These are phyloP conservation scores for Pichia sorboxylosa DNA, from an alignment of 1,139 yeast species.

Conservation along the genomic window DNA sequence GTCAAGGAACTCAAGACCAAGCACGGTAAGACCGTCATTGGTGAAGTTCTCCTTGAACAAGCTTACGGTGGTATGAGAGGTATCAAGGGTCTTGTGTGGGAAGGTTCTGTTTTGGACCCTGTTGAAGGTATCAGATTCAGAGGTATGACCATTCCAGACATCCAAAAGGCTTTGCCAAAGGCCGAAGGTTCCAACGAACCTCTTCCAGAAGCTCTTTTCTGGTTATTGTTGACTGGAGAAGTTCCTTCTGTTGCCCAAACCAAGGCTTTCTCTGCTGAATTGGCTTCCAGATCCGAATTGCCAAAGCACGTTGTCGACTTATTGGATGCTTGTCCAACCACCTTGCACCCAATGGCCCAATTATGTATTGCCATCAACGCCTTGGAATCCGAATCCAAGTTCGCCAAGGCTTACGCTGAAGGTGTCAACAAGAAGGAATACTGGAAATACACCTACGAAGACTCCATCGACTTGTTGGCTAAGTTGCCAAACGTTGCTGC, in stretches of 20 bases:
- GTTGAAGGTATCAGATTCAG: slow-evolving; percentile 97
- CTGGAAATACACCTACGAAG: slow-evolving; percentile 92
- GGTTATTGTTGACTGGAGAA: slow-evolving; percentile 87
- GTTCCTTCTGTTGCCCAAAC: slow-evolving; percentile 73
- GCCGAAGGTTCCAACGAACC: slow-evolving; percentile 82
- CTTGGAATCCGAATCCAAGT: slow-evolving; percentile 78
- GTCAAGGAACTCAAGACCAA: slow-evolving; percentile 82
- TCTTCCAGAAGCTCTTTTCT: slow-evolving; percentile 83
- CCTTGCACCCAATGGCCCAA: slow-evolving; percentile 96
- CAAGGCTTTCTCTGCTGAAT: slow-evolving; percentile 63
- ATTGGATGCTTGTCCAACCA: slow-evolving; percentile 71
- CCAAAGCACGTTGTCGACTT: slow-evolving; percentile 81
- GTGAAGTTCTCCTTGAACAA: slow-evolving; percentile 89
- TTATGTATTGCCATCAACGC: slow-evolving; percentile 89
- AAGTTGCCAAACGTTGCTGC: slow-evolving; percentile 90
- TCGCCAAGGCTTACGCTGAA: slow-evolving; percentile 81
- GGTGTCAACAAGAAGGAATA: slow-evolving; percentile 82
- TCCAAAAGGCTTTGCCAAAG: slow-evolving; percentile 86
- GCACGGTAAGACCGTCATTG: slow-evolving; percentile 82
- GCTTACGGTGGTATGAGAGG: slow-evolving; percentile 99
- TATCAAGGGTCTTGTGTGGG: slow-evolving; percentile 96
- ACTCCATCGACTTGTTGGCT: slow-evolving; percentile 78
- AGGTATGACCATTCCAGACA: slow-evolving; percentile 94
- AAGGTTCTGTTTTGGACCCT: slow-evolving; percentile 97
- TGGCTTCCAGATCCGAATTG: slow-evolving; percentile 74